Percentiles rank a stretch among this genome's conserved stretches.
phyloP scores from a whole-genome alignment of 176 grass and related monocot genomes.

The Leersia perrieri region DNA sequence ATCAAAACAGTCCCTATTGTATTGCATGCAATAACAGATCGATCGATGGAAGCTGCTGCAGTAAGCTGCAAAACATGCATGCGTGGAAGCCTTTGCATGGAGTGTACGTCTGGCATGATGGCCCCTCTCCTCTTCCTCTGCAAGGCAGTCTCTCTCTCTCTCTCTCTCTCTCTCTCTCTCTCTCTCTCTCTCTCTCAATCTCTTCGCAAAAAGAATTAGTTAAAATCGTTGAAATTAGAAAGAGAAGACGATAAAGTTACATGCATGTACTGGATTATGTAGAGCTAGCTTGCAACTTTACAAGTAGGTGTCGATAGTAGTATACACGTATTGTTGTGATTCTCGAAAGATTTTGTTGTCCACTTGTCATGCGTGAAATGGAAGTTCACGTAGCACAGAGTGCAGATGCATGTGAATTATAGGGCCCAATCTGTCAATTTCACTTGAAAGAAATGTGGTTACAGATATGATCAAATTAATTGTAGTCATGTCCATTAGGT shows the following conservation, averaged over 20 bases:
- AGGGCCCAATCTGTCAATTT: conserved; percentile 12
- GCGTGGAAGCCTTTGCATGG: conserved; percentile 80
- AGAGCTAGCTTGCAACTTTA: conserved; percentile 48
- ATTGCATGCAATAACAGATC: conserved; percentile 63
- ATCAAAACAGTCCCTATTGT: conserved; percentile 41
- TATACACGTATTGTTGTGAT: conserved; percentile 24
- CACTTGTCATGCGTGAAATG: conserved; percentile 30
- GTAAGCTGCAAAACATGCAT: conserved; percentile 63
- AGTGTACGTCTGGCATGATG: conserved; percentile 84
- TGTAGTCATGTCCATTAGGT: too few species aligned
- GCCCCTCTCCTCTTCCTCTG: conserved; percentile 52
- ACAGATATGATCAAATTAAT: too few species aligned
- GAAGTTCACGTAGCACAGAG: conserved; percentile 2
- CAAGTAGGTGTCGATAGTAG: conserved; percentile 23
- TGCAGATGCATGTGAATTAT: not conserved
- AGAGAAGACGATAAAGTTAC: not conserved
- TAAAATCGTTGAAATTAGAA: conserved; percentile 15
- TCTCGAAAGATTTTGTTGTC: conserved; percentile 16
- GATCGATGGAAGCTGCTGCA: conserved; percentile 41
- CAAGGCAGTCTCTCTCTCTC: conserved; percentile 15
- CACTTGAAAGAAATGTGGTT: too few species aligned
- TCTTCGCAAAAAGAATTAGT: not conserved
- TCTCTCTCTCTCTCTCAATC: conserved; percentile 8
- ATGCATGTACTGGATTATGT: not conserved
- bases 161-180: conserved; percentile 4